Evolutionary conservation across 805 yeast species (phyloP).

Genomic region (Yueomyces sinensis): DNA sequence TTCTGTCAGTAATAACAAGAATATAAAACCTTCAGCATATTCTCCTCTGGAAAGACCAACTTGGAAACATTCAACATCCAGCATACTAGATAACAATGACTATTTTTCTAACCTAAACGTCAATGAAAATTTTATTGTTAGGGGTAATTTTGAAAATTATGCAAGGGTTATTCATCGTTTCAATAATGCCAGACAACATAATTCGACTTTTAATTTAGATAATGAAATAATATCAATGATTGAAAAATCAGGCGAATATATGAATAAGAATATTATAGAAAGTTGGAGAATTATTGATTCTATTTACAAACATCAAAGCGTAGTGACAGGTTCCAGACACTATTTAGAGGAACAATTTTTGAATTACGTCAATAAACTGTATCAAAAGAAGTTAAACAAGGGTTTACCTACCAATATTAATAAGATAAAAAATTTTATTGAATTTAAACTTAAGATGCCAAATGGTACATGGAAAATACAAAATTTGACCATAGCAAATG

Average conservation of each 20-base stretch:
- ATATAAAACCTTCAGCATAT: conserved; percentile 2
- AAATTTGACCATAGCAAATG: conserved; percentile 59
- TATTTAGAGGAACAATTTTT: conserved; percentile 69
- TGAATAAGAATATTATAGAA: conserved; percentile 60
- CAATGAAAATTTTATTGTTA: conserved; percentile 27
- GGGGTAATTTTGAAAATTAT: conserved; percentile 55
- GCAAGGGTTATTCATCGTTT: conserved; percentile 60
- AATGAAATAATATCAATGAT: conserved; percentile 48
- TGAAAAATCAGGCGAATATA: conserved; percentile 43
- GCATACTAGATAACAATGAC: conserved; percentile 11
- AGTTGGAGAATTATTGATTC: conserved; percentile 53
- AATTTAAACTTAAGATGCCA: conserved; percentile 31
- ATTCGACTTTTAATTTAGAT: conserved; percentile 38
- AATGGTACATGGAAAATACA: conserved; percentile 37
- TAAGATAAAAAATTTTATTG: conserved; percentile 53
- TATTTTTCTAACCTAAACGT: conserved; percentile 29
- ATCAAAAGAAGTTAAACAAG: conserved; percentile 8
- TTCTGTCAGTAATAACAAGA: conserved; percentile 23
- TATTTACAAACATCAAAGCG: conserved; percentile 20
- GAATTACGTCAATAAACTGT: conserved; percentile 44
- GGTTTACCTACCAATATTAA: conserved; percentile 63
- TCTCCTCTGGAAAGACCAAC: conserved; percentile 2
- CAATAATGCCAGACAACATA: conserved; percentile 53
- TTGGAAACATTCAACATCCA: neutral
- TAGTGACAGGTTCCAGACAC: conserved; percentile 40